Evolutionary conservation across 192 early-diverging fungal genomes (phyloP).

Genomic region (Haplosporangium gracile): DNA sequence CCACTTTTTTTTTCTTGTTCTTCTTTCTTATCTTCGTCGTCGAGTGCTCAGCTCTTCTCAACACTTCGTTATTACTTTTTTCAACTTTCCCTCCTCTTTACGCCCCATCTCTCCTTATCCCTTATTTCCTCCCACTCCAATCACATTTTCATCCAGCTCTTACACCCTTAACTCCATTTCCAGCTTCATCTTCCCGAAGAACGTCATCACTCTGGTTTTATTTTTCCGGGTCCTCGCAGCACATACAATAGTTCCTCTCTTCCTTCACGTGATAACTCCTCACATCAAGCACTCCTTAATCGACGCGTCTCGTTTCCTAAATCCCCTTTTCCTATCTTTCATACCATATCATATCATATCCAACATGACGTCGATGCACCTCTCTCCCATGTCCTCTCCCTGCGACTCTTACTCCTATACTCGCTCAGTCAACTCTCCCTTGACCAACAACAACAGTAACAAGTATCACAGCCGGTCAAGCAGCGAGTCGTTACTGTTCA

Average conservation of each 20-base stretch:
- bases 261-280: slow-evolving; percentile 15
- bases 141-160: neutral
- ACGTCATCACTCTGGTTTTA: too few relatives aligned
- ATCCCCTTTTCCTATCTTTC: neutral
- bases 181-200: neutral
- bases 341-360: slow-evolving; percentile 9
- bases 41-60: neutral
- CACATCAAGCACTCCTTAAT: neutral
- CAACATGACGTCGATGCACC: slow-evolving; percentile 18
- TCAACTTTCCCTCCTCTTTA: slow-evolving; percentile 1
- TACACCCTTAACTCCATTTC: neutral
- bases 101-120: neutral
- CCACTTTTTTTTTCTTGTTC: slow-evolving; percentile 8
- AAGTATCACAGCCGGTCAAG: slow-evolving; percentile 26
- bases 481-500: slow-evolving; percentile 44
- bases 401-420: neutral
- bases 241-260: neutral
- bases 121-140: neutral
- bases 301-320: neutral
- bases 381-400: slow-evolving; percentile 35
- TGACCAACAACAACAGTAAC: neutral
- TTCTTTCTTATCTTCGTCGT: slow-evolving; percentile 13
- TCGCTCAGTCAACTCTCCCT: slow-evolving; percentile 8
- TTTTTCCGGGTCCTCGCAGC: neutral
- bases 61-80: slow-evolving; percentile 10